Base-by-base conservation (phyloP, 2,329 filamentous ascomycete genomes). In the Immersiporthe knoxdaviesiana region DNA sequence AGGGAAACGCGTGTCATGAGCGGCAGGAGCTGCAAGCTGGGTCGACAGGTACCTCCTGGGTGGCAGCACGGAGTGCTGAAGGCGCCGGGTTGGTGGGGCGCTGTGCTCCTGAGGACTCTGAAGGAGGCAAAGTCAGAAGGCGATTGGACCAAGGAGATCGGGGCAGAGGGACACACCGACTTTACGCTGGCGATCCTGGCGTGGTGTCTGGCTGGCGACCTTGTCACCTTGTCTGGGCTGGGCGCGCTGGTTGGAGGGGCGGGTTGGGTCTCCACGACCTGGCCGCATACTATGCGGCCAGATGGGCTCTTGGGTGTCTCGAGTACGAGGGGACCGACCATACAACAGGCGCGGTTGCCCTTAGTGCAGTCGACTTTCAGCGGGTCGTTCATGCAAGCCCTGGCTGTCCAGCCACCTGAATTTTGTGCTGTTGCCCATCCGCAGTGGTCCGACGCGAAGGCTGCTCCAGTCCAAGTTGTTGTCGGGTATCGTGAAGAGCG, bases 231-330 rank as follows among this genome's bases (percentile, higher is more conserved):
- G n/a, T n/a, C 8, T 50, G 61, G 39, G n/a, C 24, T 21, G 61
- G 61, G 21, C 47, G 58, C 54, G 59, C 54, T 41, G 65, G 67
- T 61, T 35, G 65, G 67, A 64, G 47, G 61, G 50, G 61, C 60
- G 65, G 70, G 24, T 70, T 70, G 70, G 70, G 70, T 70, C 66
- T 68, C 70, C 70, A 72, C 68, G 70, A 64, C 52, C 61, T 56
- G 70, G 70, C 70, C 68, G 63, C 68, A 59, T 35, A 52, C 60
- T 63, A 70, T 72, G 70, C 70, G 70, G 68, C 70, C 70, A 44
- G 65, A 67, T 63, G 66, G 54, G 65, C 70, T 62, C 68, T 65
- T 65, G 66, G 68, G 11, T 54, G 63, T 52, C 68, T 30, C 69
- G 68, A 60, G 52, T 66, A 7, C 61, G 65, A 60, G 21, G 21